Base-by-base conservation (phyloP, 192 early-diverging fungal species). In the Coemansia furcata region DNA sequence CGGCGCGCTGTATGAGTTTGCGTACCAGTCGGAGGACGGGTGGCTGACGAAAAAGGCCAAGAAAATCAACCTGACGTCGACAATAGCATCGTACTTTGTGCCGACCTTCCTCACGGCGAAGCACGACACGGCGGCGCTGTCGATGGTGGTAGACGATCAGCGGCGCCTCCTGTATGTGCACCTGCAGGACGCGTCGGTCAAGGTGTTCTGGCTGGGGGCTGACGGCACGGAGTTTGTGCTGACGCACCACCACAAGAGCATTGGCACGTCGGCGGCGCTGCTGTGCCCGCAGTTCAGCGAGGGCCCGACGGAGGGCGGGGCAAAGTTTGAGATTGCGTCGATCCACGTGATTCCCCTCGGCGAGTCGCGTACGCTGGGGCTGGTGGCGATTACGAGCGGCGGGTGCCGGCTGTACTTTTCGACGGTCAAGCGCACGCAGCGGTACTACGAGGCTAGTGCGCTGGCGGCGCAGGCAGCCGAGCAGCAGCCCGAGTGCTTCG, bases 1-100 rank as follows among this genome's bases (percentile, higher is more conserved):
- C 71, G 92, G 93, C 32, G 86, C 89, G 62, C 68, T 98, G 11
- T 95, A 92, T 82, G 96, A 98, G 79, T 81, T 98, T 37, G 83
- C 81, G 32, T 98, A 98, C 72, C 90, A 93, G 76, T 77, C 89
- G 14, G 87, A 88, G 47, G 96, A 97, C 55, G 90, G 91, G 6
- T 96, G 93, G 93, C 93, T 96, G 70, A 89, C 83, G 10, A 78
- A 87, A 33, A 88, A 88, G 58, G 91, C 93, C 60, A 83, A 84
- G 15, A 93, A 93, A 71, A 76, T 87, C 50, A 91, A 95, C 69
- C 86, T 91, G 46, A 88, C 92, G 14, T 65, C 86, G n/a, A 86
- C 84, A 19, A 57, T 87, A 3, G 71, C 84, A 21, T 85, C 89
- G 15, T 84, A 89, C 58, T 90, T 94, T 72, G 71, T 91, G 44